A percentile compares a stretch with the other conserved stretches of the same genome.
phyloP scores from a whole-genome alignment of 164 flowering plant genomes.

The Magnolia kwangsiensis region DNA sequence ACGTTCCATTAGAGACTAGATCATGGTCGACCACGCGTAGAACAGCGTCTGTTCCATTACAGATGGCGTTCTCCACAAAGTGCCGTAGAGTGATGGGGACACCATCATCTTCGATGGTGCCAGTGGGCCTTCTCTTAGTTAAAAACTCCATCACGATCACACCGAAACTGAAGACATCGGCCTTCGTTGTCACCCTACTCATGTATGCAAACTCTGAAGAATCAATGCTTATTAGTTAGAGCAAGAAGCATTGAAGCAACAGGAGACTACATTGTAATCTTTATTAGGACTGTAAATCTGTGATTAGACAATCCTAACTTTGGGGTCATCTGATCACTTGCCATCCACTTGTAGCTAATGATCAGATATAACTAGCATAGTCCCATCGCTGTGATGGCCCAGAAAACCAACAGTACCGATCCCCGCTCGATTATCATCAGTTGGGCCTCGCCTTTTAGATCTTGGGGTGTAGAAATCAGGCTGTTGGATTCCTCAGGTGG shows the following conservation, averaged over 20 bases:
- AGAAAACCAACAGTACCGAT: too few species aligned
- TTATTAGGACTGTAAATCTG: not conserved
- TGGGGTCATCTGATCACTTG: too few species aligned
- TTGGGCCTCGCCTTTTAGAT: too few species aligned
- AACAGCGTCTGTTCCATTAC: slow-evolving; percentile 29
- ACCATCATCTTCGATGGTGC: slow-evolving; percentile 40
- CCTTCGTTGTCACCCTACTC: slow-evolving; percentile 67
- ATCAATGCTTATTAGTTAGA: too few species aligned
- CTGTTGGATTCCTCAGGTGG: too few species aligned
- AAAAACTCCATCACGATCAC: slow-evolving; percentile 70
- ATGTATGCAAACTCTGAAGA: slow-evolving; percentile 78
- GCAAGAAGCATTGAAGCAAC: not conserved
- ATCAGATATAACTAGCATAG: too few species aligned
- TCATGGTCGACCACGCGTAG: slow-evolving; percentile 46
- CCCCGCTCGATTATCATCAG: too few species aligned
- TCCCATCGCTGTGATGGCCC: too few species aligned
- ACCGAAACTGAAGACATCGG: slow-evolving; percentile 85
- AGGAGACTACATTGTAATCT: not conserved
- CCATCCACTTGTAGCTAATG: too few species aligned
- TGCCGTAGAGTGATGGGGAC: slow-evolving; percentile 50
- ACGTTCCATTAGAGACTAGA: slow-evolving; percentile 23
- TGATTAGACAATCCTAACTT: too few species aligned
- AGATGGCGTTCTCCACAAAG: slow-evolving; percentile 29
- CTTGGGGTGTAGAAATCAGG: too few species aligned
- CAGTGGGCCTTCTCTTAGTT: slow-evolving; percentile 67